Percentiles rank a stretch among this genome's conserved stretches.
Conservation (phyloP, 768 basidiomycete species). For the Rhodotorula diobovata region DNA sequence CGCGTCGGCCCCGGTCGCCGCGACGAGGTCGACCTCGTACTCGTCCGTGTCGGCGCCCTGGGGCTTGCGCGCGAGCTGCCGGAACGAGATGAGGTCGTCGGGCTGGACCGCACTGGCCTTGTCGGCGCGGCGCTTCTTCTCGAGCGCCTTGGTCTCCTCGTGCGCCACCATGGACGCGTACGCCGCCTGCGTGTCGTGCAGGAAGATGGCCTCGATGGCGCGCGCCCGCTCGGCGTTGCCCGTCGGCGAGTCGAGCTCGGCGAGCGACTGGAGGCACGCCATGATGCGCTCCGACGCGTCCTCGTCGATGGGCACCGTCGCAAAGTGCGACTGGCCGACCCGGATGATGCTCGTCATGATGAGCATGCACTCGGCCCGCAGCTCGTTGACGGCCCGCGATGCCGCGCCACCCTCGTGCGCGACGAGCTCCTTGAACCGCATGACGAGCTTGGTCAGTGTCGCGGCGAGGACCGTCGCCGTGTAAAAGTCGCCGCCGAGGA, state of each 20-base stretch:
- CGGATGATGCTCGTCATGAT: conserved; percentile 97
- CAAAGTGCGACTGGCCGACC: conserved; percentile 94
- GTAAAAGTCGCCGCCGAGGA: conserved; percentile 95
- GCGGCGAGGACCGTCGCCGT: conserved; percentile 86
- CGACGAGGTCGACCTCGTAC: conserved; percentile 83
- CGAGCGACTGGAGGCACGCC: conserved; percentile 89
- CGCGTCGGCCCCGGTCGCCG: conserved; percentile 80
- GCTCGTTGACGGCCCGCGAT: conserved; percentile 61
- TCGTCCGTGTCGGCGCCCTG: conserved; percentile 64
- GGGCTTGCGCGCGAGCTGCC: conserved; percentile 91
- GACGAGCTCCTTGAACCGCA: conserved; percentile 60
- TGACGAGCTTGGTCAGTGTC: conserved; percentile 82
- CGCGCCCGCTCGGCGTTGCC: conserved; percentile 47
- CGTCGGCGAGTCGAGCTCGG: conserved; percentile 53
- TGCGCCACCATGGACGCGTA: conserved; percentile 93
- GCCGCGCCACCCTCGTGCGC: conserved; percentile 14
- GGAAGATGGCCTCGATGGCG: conserved; percentile 55
- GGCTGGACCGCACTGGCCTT: conserved; percentile 75
- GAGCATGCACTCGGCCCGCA: conserved; percentile 94
- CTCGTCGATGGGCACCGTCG: conserved; percentile 91
- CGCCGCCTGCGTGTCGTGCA: conserved; percentile 75
- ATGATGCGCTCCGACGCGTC: conserved; percentile 94
- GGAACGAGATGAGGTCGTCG: conserved; percentile 84
- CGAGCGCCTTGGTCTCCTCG: conserved; percentile 89
- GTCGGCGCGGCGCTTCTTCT: conserved; percentile 78